phyloP scores from a whole-genome alignment of 2,329 filamentous ascomycete genomes.

The Pyrenophora teres region DNA sequence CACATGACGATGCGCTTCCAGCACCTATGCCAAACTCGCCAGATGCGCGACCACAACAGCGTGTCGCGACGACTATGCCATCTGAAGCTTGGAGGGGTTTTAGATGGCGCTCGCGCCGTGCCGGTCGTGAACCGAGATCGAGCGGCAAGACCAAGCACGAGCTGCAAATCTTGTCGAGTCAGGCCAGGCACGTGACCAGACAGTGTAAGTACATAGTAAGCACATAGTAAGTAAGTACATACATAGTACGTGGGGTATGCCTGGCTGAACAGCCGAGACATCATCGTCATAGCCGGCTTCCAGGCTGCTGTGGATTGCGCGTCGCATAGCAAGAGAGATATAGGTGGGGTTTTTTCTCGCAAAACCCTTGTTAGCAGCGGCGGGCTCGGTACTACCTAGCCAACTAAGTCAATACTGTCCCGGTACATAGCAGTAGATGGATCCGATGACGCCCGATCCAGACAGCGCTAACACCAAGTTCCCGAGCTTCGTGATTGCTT shows the following conservation, averaged over 20 bases:
- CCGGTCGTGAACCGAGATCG: constrained; percentile 32
- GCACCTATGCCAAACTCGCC: not conserved
- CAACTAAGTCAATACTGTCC: too few relatives aligned
- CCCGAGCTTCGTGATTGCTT: constrained; percentile 2
- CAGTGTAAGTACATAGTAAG: too few relatives aligned
- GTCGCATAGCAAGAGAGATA: constrained; percentile 9
- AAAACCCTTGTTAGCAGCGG: constrained; percentile 9
- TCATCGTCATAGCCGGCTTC: constrained; percentile 9
- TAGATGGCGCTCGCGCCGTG: constrained; percentile 31
- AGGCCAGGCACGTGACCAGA: too few relatives aligned
- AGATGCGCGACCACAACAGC: not conserved
- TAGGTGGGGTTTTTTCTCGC: not conserved
- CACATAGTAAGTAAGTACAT: too few relatives aligned
- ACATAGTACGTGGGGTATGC: not conserved
- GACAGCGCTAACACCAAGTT: constrained; percentile 1
- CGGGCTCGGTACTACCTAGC: constrained; percentile 7
- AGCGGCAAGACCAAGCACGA: constrained; percentile 23
- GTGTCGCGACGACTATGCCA: not conserved
- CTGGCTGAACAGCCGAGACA: not conserved
- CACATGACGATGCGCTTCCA: not conserved
- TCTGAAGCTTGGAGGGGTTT: constrained; percentile 23
- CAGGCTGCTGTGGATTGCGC: constrained; percentile 10
- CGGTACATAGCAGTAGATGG: not conserved
- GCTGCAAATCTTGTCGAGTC: constrained; percentile 20
- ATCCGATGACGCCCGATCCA: constrained; percentile 9